Evolutionary conservation across 805 yeast genomes (phyloP), one percentile per base, ranked within the genome.

Genomic region (Pichia heedii): DNA sequence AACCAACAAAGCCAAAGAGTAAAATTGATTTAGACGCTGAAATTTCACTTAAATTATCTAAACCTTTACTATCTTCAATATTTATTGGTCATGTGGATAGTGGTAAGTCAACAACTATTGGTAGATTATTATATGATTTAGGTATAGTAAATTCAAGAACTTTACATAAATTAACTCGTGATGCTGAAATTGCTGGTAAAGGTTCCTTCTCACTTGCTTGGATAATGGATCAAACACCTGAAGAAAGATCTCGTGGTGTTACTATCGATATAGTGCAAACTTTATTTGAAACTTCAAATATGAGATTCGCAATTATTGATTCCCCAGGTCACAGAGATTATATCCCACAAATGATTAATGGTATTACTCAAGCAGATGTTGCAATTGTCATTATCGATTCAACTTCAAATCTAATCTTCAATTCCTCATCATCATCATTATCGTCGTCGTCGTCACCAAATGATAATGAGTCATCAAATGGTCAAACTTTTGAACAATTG

Each of bases 21-120:
- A 63, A 67, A 40, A 56, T 75, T 11, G 69, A 77, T 51, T 41
- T 78, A 5, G 58, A 53, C 13, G 47, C 61, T 21, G 74, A 71
- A 50, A 49, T 74, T 22, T 41, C 56, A 4, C 50, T 58, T 10
- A 65, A 67, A 50, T 47, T 50, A 6, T 43, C 50, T 42, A 79
- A 78, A 51, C 83, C 84, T 2, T 73, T 68, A 43, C 63, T 79
- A 40, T 74, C 83, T n/a, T 82, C 82, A 53, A 88, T 84, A 29
- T 87, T 84, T 4, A 81, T 84, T 51, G 93, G 94, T 11, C 94
- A 84, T 59, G 90, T 84, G 7, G 94, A 84, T 60, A 85, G 90
- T 0, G 94, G 94, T 15, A 84, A 84, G 55, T 81, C 88, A 3
- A 84, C 94, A 1, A 67, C 84, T 40, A 76, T 84, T 75, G 94